These are phyloP conservation scores for Arabidopsis hybrid DNA, from an alignment of 441 rosid genomes.

Conservation along the genomic window DNA sequence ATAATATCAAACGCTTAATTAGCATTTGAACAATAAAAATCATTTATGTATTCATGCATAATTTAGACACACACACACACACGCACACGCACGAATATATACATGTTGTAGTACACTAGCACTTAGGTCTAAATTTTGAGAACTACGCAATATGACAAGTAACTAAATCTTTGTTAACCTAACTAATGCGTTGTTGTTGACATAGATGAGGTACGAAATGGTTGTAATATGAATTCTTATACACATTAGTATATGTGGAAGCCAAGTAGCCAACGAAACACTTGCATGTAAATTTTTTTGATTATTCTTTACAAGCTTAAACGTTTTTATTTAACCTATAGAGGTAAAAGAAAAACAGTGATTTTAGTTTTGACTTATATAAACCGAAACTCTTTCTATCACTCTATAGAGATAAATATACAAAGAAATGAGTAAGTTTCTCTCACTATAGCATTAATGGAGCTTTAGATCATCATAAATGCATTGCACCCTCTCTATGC, in stretches of 20 bases:
- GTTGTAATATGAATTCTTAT: slow-evolving; percentile 23
- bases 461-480: slow-evolving; percentile 65
- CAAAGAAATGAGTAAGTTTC: slow-evolving; percentile 40
- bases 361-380: slow-evolving; percentile 1
- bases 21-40: slow-evolving; percentile 13
- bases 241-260: slow-evolving; percentile 13
- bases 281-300: not conserved
- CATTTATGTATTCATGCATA: slow-evolving; percentile 24
- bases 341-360: slow-evolving; percentile 33
- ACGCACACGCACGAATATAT: not conserved
- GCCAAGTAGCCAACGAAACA: slow-evolving; percentile 5
- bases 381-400: slow-evolving; percentile 34
- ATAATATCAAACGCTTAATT: not conserved
- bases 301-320: not conserved
- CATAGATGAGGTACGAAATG: slow-evolving; percentile 10
- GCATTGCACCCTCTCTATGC: slow-evolving; percentile 73
- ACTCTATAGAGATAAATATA: slow-evolving; percentile 2
- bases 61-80: slow-evolving; percentile 4
- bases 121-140: not conserved
- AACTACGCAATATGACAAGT: not conserved
- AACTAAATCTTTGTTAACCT: not conserved
- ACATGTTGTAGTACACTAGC: no score
- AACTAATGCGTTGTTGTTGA: slow-evolving; percentile 9
- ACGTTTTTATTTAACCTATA: slow-evolving; percentile 6
- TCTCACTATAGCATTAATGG: slow-evolving; percentile 58